Evolutionary conservation across 148 eudicot genomes (phyloP).

Genomic region (Nepenthes mirabilis): DNA sequence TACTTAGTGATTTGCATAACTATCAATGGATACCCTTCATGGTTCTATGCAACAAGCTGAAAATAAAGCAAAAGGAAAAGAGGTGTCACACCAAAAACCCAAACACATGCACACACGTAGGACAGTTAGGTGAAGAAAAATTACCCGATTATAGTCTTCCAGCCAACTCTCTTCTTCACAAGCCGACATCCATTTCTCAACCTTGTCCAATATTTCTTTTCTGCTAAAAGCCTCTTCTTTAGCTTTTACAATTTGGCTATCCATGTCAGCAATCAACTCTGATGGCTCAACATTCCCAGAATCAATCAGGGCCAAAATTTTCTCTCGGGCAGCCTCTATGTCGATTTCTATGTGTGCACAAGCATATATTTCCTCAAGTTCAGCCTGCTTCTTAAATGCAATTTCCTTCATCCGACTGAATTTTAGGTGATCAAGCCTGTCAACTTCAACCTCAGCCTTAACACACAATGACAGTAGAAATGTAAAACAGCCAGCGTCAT

Average conservation of each 20-base stretch:
- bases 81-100: no score
- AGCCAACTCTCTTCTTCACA: constrained; percentile 99
- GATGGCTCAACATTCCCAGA: constrained; percentile 89
- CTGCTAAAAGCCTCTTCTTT: constrained; percentile 93
- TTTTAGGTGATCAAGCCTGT: constrained; percentile 88
- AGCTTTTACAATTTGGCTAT: constrained; percentile 75
- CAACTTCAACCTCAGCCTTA: constrained; percentile 96
- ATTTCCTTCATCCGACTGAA: constrained; percentile 98
- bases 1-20: no score
- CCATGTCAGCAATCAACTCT: constrained; percentile 93
- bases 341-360: constrained; percentile 91
- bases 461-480: constrained; percentile 4
- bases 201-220: constrained; percentile 93
- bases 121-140: background rate
- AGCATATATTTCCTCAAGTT: constrained; percentile 88
- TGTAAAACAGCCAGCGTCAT: constrained; percentile 1
- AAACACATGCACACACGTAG: background rate
- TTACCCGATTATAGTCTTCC: constrained; percentile 93
- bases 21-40: no score
- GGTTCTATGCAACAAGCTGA: no score
- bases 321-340: constrained; percentile 74
- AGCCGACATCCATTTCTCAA: constrained; percentile 99
- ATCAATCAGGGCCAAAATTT: constrained; percentile 71
- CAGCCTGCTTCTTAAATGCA: constrained; percentile 88
- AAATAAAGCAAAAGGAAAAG: no score